Base-by-base conservation (phyloP, 106 monocot species). In the Cymbidium sinense region DNA sequence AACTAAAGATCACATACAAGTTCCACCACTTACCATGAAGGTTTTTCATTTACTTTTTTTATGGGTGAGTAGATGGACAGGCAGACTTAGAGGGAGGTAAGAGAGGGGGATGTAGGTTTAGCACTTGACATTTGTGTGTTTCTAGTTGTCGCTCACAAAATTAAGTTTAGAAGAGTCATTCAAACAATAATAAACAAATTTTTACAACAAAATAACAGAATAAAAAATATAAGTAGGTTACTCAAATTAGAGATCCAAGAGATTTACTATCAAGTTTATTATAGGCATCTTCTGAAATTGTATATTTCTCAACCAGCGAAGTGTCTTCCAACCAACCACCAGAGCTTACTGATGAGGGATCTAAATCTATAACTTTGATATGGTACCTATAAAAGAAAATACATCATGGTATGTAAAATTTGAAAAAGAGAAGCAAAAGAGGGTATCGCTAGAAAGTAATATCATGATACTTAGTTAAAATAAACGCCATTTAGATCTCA, bases 281-380 rank as follows among this genome's bases (percentile, higher is more conserved):
- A 64, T 95, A 99, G 3, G 92, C 87, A 73, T 99, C 99, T 28
- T 95, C 92, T 27, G 99, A 95, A 27, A 99, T 99, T 55, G 73
- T 86, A 74, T 95, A 99, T 76, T 95, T 99, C 78, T 99, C 87
- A 23, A 95, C 90, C 44, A 95, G 85, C 25, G 99, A 99, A 12
- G 95, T 99, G 81, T 95, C 99, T 64, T 95, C 99, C 77, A 99
- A 79, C 99, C 99, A 99, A 4, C 95, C 94, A 15, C 90, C 90
- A 20, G 92, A 95, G 44, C 95, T 87, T 54, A 93, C 80, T 28
- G 95, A 95, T 9, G 90, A 86, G 11, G 95, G 99, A 74, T 99
- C 99, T 70, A 93, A 75, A 86, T 99, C 99, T 27, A 99, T 83
- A 65, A 99, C 83, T 76, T 93, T 85, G 41, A 99, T 43, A 21